These are phyloP conservation scores for Blastobotrys chiropterorum DNA, from an alignment of 805 yeast species.

Conservation along the genomic window DNA sequence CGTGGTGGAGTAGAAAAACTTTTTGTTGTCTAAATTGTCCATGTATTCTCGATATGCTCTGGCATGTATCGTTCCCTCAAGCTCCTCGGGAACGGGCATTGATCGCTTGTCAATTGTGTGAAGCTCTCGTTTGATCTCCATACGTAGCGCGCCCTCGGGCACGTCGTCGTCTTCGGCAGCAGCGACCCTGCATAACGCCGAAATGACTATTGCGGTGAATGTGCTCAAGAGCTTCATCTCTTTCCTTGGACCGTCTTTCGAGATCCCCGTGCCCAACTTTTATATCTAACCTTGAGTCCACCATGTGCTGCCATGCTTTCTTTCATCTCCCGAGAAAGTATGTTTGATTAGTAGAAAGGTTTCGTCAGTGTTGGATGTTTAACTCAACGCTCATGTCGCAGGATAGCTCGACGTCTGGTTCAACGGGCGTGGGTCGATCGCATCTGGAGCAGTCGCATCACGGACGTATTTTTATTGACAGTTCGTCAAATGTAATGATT, in stretches of 20 bases:
- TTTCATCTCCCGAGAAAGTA: background rate
- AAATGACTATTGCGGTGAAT: background rate
- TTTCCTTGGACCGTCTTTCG: background rate
- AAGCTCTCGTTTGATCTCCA: background rate
- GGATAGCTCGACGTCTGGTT: too few relatives aligned
- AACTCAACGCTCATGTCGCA: too few relatives aligned
- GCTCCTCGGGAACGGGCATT: background rate
- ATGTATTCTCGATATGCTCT: constrained; percentile 13
- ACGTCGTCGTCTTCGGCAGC: background rate
- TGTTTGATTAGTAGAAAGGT: background rate
- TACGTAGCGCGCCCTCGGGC: background rate
- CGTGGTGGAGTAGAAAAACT: constrained; percentile 31
- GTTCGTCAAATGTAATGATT: too few relatives aligned
- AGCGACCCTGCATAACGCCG: background rate
- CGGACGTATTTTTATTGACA: too few relatives aligned
- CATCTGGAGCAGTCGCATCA: too few relatives aligned
- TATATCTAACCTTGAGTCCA: background rate
- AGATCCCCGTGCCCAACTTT: background rate
- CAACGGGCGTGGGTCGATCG: too few relatives aligned
- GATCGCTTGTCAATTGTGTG: background rate
- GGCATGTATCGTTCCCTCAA: constrained; percentile 7
- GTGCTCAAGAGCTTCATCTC: background rate
- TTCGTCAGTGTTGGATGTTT: too few relatives aligned
- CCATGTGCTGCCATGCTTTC: background rate
- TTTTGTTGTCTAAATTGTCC: constrained; percentile 28